phyloP scores from a whole-genome alignment of 306 rosid species.

The Begonia peltatifolia region DNA sequence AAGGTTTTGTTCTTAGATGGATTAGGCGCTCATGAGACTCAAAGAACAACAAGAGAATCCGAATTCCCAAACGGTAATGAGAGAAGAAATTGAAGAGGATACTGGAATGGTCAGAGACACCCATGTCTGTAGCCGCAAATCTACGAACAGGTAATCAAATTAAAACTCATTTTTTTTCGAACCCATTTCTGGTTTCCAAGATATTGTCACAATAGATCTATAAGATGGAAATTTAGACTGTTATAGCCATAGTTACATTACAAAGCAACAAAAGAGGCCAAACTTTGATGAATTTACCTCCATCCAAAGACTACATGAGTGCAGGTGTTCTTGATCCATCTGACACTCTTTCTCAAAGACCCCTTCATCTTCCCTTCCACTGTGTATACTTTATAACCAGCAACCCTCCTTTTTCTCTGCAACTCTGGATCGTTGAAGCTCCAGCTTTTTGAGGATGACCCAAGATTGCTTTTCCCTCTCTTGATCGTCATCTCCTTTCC shows the following conservation, averaged over 20 bases:
- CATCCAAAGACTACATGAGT: slow-evolving; percentile 48
- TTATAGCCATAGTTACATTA: slow-evolving; percentile 1
- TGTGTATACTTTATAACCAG: slow-evolving; percentile 69
- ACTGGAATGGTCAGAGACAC: no score
- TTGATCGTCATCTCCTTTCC: slow-evolving; percentile 36
- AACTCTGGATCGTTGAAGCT: slow-evolving; percentile 66
- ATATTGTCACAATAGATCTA: no score
- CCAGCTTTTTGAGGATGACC: slow-evolving; percentile 48
- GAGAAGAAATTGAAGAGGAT: no score
- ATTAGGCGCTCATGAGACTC: no score
- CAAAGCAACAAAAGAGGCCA: slow-evolving; percentile 2
- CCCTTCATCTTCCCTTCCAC: slow-evolving; percentile 92
- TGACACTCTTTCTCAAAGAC: slow-evolving; percentile 58
- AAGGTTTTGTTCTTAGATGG: no score
- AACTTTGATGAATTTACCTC: slow-evolving; percentile 17
- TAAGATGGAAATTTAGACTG: no score
- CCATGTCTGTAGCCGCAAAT: no score
- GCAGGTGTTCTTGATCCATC: slow-evolving; percentile 76
- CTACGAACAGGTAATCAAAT: no score
- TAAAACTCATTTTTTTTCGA: no score
- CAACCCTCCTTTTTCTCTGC: slow-evolving; percentile 89
- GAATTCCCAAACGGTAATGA: no score
- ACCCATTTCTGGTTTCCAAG: no score
- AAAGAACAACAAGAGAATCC: no score
- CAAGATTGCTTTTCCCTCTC: slow-evolving; percentile 35